These are phyloP conservation scores for Lignosus rhinocerotis DNA, from an alignment of 1,284 basidiomycete genomes.

Conservation along the genomic window DNA sequence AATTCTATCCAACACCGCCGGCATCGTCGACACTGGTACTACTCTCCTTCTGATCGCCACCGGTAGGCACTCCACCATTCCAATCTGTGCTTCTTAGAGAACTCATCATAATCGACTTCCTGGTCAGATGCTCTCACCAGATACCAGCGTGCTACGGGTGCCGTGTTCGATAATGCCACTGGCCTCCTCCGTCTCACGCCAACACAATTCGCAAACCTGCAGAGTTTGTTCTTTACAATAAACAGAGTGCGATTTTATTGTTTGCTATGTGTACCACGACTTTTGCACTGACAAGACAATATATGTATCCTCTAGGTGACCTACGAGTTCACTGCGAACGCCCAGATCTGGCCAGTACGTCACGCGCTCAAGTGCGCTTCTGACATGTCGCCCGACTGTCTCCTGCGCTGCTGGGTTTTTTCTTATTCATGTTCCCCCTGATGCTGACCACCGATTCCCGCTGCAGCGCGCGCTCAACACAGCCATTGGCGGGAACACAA, in stretches of 20 bases:
- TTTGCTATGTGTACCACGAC: neutral
- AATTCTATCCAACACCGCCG: constrained; percentile 50
- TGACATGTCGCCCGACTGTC: too few species aligned
- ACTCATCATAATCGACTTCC: too few species aligned
- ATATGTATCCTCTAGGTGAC: constrained; percentile 26
- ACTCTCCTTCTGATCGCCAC: constrained; percentile 41
- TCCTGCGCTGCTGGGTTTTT: too few species aligned
- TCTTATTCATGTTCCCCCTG: too few species aligned
- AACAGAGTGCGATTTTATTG: constrained; percentile 32
- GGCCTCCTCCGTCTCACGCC: constrained; percentile 42
- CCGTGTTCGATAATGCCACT: constrained; percentile 35
- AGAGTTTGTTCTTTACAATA: constrained; percentile 38
- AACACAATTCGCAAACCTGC: constrained; percentile 38
- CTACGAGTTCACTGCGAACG: constrained; percentile 46
- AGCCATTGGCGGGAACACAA: constrained; percentile 41
- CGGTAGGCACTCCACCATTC: constrained; percentile 17
- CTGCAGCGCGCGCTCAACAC: constrained; percentile 38
- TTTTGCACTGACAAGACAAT: neutral
- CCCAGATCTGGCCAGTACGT: constrained; percentile 49
- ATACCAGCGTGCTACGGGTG: constrained; percentile 41
- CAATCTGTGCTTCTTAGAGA: neutral
- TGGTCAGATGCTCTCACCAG: constrained; percentile 32
- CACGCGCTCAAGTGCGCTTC: too few species aligned
- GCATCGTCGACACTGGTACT: constrained; percentile 65
- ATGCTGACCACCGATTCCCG: neutral